Evolutionary conservation across 371 early-diverging fungal genomes (phyloP), one percentile per base, ranked within the genome.

Genomic region (Capillidium heterosporum): DNA sequence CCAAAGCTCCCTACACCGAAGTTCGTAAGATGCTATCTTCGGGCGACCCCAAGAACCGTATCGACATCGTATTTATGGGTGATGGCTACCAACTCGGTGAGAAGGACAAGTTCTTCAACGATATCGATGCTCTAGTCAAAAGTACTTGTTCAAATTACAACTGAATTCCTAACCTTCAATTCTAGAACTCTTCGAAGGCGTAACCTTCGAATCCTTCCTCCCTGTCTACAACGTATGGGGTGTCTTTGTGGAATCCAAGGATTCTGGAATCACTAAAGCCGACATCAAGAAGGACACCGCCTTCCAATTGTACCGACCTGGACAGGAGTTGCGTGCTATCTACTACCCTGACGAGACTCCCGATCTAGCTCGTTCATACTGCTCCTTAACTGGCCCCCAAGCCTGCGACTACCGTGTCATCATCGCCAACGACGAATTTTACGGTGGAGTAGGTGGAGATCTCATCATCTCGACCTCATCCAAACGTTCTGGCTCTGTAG

Each of bases 391-490:
- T 10, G 49, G 49, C 11, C 13, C 11, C 11, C 19, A 19, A 10
- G 49, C 26, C 19, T 78, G 77, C 48, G 79, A 78, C 63, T 78
- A 66, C 56, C 76, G 76, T 1, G 64, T 67, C 27, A 55, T 78
- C 41, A 77, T 78, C 32, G 79, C 67, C 32, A 78, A 77, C 51
- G 75, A 73, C 48, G 67, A 68, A 3, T 76, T 63, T 55, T 76
- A 71, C 59, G 79, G 79, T 51, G 79, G 79, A 1, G 67, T 78
- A 1, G 79, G 79, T 21, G 79, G 79, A 13, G 77, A 78, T 56
- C 75, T 78, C 61, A 71, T 72, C 48, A 77, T 78, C 58, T 70
- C 74, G 15, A 78, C 79, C 2, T 64, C 68, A 46, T 69, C 70
- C 29, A 60, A 66, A 40, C 76, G 72, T 26, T 65, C 69, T 1